Evolutionary conservation across 441 rosid species (phyloP), one percentile per base, ranked within the genome.

Genomic region (Omphalea diandra): DNA sequence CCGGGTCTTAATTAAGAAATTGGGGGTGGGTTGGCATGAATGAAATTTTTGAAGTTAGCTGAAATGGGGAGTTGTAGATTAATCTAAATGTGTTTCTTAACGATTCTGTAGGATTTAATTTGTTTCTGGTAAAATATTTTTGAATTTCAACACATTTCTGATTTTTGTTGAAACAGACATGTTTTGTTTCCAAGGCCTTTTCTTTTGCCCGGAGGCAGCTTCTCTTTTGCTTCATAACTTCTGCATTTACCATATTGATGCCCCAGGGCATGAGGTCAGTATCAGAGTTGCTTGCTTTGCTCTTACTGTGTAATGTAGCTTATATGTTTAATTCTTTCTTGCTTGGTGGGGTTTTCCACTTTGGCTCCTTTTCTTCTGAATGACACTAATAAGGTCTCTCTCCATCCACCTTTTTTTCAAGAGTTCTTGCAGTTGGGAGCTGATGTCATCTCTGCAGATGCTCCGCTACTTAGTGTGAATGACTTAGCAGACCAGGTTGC

Each of bases 191-290:
- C 93, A 83, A 80, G 90, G 96, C 44, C 83, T 92, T 40, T 84
- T 90, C 80, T 81, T 80, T 67, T 81, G 90, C 73, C 89, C 96
- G 2, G 96, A 87, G 67, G 94, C 94, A 33, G 93, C 90, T 75
- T 82, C 97, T 1, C 81, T 92, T 83, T 73, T 90, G 74, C 87
- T 87, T 68, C 90, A 86, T 69, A 92, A 87, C 86, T 92, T 92
- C 84, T 92, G 97, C 82, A 77, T 92, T 76, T 90, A 90, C 65
- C 97, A 92, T 73, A 92, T 92, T 72, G 88, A 88, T 82, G 91
- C 96, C 72, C 90, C 94, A 0, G 96, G 97, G 47, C 97, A 92
- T 73, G 93, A 92, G 96, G 96, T 92, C 83, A 78, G 88, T 84
- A 26, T 70, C 68, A 68, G 74, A 70, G 63, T 77, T 78, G 55